A percentile compares a stretch with the other conserved stretches of the same genome.
These are phyloP conservation scores for Mediolabrus comicus DNA, from an alignment of 108 stramenopile genomes.

Conservation along the genomic window DNA sequence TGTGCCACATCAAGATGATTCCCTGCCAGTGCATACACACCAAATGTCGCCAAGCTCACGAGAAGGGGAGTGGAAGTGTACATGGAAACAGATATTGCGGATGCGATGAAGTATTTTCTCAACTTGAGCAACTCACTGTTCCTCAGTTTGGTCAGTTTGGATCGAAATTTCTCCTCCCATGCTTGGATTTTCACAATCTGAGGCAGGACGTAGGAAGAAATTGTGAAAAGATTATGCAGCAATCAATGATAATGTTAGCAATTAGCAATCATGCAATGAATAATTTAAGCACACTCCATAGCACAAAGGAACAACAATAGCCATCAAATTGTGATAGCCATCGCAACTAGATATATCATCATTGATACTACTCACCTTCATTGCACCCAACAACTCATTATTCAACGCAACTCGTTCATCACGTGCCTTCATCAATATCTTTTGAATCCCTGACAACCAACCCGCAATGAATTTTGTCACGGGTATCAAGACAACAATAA, in stretches of 20 bases:
- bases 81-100: constrained; percentile 48
- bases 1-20: constrained; percentile 70
- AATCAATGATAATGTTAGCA: neutral
- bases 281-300: too few species aligned
- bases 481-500: constrained; percentile 88
- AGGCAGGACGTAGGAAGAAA: too few species aligned
- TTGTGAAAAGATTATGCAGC: too few species aligned
- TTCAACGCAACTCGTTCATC: constrained; percentile 88
- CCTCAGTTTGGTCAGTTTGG: constrained; percentile 58
- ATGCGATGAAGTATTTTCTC: constrained; percentile 53
- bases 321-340: neutral
- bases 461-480: constrained; percentile 70
- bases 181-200: constrained; percentile 86
- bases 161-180: constrained; percentile 84
- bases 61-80: constrained; percentile 72
- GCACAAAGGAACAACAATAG: too few species aligned
- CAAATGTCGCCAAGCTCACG: constrained; percentile 91
- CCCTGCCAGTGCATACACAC: constrained; percentile 72
- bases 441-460: constrained; percentile 70
- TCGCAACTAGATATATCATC: too few species aligned
- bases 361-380: constrained; percentile 60
- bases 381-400: constrained; percentile 78
- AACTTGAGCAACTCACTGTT: constrained; percentile 68
- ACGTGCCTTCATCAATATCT: constrained; percentile 76
- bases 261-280: too few species aligned